phyloP scores from a whole-genome alignment of 225 moss, liverwort and hornwort genomes.

The Pseudisothecium myosuroides region DNA sequence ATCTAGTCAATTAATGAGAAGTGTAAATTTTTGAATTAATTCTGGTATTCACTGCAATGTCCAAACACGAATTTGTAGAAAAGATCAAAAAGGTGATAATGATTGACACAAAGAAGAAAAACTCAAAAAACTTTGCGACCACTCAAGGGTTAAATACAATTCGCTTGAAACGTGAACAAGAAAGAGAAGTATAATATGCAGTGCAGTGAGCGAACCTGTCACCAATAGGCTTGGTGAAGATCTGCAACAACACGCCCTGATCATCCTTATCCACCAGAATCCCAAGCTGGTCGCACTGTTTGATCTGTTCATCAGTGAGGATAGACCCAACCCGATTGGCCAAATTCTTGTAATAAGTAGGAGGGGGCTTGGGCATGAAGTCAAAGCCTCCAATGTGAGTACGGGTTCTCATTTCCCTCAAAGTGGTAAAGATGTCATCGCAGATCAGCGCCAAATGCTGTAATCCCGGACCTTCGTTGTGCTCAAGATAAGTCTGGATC shows the following conservation, averaged over 20 bases:
- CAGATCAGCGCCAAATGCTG: slow-evolving; percentile 86
- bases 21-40: too few relatives aligned
- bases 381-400: slow-evolving; percentile 80
- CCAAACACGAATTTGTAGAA: not conserved
- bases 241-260: slow-evolving; percentile 73
- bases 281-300: slow-evolving; percentile 84
- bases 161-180: not conserved
- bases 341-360: slow-evolving; percentile 69
- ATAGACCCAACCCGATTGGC: slow-evolving; percentile 36
- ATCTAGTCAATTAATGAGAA: not conserved
- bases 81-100: not conserved
- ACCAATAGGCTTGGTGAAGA: slow-evolving; percentile 82
- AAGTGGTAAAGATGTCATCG: slow-evolving; percentile 74
- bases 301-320: slow-evolving; percentile 60
- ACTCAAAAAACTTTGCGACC: not conserved
- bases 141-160: not conserved
- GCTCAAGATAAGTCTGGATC: slow-evolving; percentile 77
- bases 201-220: slow-evolving; percentile 46
- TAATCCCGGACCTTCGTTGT: slow-evolving; percentile 81
- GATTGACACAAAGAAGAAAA: not conserved
- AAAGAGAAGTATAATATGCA: not conserved
- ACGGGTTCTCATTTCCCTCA: slow-evolving; percentile 77
- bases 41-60: not conserved
- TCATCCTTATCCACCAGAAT: slow-evolving; percentile 81
- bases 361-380: slow-evolving; percentile 80